Conservation (phyloP, 352 stramenopile species). For the Saprolegnia parasitica region DNA sequence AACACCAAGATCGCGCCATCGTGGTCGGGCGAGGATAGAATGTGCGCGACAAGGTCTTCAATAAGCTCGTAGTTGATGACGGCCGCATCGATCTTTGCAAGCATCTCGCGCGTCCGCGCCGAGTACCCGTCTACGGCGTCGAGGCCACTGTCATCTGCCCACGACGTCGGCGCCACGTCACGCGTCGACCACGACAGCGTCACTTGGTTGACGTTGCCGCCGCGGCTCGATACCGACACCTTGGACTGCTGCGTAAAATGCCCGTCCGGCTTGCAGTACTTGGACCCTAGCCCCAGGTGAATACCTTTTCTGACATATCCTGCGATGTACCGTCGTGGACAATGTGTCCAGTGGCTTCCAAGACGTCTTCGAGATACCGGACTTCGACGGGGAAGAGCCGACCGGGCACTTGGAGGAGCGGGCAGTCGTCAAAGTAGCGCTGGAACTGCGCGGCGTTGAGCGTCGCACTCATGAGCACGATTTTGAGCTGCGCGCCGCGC, state of each 20-base stretch:
- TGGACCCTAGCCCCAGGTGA: neutral
- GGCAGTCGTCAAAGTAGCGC: slow-evolving; percentile 90
- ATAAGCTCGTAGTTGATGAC: slow-evolving; percentile 95
- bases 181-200: slow-evolving; percentile 15
- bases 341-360: slow-evolving; percentile 82
- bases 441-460: slow-evolving; percentile 95
- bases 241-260: neutral
- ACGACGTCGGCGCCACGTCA: neutral
- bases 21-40: slow-evolving; percentile 45
- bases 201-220: slow-evolving; percentile 8
- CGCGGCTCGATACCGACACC: slow-evolving; percentile 4
- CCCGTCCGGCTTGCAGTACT: neutral
- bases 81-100: slow-evolving; percentile 82
- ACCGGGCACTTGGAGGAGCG: slow-evolving; percentile 88
- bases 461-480: slow-evolving; percentile 96
- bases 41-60: slow-evolving; percentile 79
- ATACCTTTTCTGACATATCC: neutral
- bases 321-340: slow-evolving; percentile 76
- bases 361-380: slow-evolving; percentile 93
- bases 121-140: slow-evolving; percentile 66
- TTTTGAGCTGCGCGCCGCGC: slow-evolving; percentile 73
- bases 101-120: slow-evolving; percentile 75
- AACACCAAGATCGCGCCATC: slow-evolving; percentile 93
- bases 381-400: slow-evolving; percentile 96
- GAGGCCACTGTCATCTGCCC: too few relatives aligned